Conservation (phyloP, 352 stramenopile species). For the Pythium biforme region DNA sequence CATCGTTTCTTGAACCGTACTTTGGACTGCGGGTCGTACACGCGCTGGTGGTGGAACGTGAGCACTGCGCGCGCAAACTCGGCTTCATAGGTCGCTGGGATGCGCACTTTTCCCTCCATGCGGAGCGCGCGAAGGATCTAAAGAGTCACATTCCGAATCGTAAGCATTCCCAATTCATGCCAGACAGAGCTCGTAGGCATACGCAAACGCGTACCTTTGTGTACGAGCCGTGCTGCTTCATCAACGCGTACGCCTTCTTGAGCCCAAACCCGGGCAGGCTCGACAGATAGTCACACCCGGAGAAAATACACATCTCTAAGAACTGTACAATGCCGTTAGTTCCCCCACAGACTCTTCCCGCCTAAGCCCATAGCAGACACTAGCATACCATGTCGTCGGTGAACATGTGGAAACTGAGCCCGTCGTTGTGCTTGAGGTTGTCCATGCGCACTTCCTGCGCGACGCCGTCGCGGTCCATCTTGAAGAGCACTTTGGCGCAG, state of each 20-base stretch:
- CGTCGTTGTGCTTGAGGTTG: conserved; percentile 86
- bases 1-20: conserved; percentile 24
- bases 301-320: conserved; percentile 91
- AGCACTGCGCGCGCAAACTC: conserved; percentile 68
- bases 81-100: conserved; percentile 44
- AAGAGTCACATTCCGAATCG: not conserved
- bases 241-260: conserved; percentile 68
- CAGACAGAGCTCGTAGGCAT: no score
- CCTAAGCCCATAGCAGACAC: no score
- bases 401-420: conserved; percentile 78
- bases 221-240: conserved; percentile 73
- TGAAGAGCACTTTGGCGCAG: conserved; percentile 91
- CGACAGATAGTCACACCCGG: conserved; percentile 87
- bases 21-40: conserved; percentile 74
- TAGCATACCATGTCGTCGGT: conserved; percentile 76
- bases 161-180: no score
- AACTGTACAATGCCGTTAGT: conserved; percentile 42
- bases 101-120: conserved; percentile 27
- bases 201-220: conserved; percentile 41
- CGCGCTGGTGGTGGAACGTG: conserved; percentile 86
- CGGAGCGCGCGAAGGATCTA: conserved; percentile 49
- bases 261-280: conserved; percentile 83
- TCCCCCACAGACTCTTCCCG: no score
- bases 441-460: conserved; percentile 64
- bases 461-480: conserved; percentile 68